Evolutionary conservation across 2,329 filamentous ascomycete species (phyloP), one percentile per base, ranked within the genome.

Genomic region (Botrytis pseudocinerea): DNA sequence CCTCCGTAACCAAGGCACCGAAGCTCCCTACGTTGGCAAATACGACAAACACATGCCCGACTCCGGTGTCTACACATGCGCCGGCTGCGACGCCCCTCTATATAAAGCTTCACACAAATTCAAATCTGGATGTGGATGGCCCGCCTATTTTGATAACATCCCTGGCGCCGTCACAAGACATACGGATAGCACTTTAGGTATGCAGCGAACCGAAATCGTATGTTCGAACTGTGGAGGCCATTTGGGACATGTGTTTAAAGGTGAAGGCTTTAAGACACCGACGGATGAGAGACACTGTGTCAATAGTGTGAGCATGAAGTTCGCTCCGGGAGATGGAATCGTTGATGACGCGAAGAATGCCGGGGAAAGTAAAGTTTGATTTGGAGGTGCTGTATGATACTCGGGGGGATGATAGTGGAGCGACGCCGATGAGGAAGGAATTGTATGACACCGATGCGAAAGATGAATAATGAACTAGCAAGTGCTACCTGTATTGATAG

Each of bases 281-380:
- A 98, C 95, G 32, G 92, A 99, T 82, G 96, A 99, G 89, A 88
- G 96, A 75, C 96, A 99, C 85, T 99, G 96, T 81, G 96, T 99
- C 73, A 99, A 98, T 82, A 96, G 93, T 80, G 84, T 98, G 70
- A 97, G 93, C 81, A 85, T 98, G 83, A 96, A 90, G 78, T 98
- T 99, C 81, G 87, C 85, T 2, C 85, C 86, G 1, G 87, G 93
- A 66, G 91, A 93, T 75, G 87, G 89, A 78, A 83, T 85, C 51
- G 84, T 82, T 69, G 77, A 77, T 16, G 82, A 82, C 48, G 82
- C 72, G 62, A 82, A 82, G 44, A 83, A 80, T 72, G 84, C 84
- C 8, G 59, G 25, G 9, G 51, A 73, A n/a, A 71, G 72, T 25
- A 73, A 73, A 60, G 70, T 54, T 32, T 73, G 4, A 74, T 42